phyloP scores from a whole-genome alignment of 805 yeast genomes.

The Teunomyces atbi region DNA sequence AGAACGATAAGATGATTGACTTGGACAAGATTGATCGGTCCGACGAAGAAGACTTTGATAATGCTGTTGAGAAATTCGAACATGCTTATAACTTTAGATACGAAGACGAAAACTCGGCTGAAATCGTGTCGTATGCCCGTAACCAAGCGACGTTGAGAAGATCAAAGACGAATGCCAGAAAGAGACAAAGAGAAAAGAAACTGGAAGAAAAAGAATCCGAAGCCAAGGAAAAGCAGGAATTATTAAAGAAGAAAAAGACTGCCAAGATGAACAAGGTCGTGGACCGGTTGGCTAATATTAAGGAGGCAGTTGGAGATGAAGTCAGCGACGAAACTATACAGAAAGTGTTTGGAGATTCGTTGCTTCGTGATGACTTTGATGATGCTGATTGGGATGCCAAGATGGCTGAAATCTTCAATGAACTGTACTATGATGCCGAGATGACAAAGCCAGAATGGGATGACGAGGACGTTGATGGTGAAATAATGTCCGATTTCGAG shows the following conservation, averaged over 20 bases:
- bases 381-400: slow-evolving; percentile 88
- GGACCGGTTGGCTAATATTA: slow-evolving; percentile 64
- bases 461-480: slow-evolving; percentile 40
- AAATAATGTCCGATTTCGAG: slow-evolving; percentile 22
- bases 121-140: slow-evolving; percentile 93
- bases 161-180: slow-evolving; percentile 68
- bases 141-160: slow-evolving; percentile 89
- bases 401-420: slow-evolving; percentile 82
- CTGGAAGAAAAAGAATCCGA: slow-evolving; percentile 52
- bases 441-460: slow-evolving; percentile 64
- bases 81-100: slow-evolving; percentile 91
- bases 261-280: slow-evolving; percentile 74
- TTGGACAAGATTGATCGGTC: slow-evolving; percentile 50
- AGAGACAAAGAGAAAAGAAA: slow-evolving; percentile 75
- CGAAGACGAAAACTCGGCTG: slow-evolving; percentile 89
- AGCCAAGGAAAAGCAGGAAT: slow-evolving; percentile 54
- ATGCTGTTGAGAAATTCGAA: slow-evolving; percentile 88
- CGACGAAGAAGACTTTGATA: slow-evolving; percentile 85
- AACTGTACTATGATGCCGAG: slow-evolving; percentile 65
- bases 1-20: slow-evolving; percentile 56
- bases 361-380: slow-evolving; percentile 85
- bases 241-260: slow-evolving; percentile 67
- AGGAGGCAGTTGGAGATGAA: slow-evolving; percentile 66
- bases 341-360: slow-evolving; percentile 67
- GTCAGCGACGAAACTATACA: slow-evolving; percentile 58